phyloP scores from a whole-genome alignment of 805 yeast genomes.

The Candida sithepensis region DNA sequence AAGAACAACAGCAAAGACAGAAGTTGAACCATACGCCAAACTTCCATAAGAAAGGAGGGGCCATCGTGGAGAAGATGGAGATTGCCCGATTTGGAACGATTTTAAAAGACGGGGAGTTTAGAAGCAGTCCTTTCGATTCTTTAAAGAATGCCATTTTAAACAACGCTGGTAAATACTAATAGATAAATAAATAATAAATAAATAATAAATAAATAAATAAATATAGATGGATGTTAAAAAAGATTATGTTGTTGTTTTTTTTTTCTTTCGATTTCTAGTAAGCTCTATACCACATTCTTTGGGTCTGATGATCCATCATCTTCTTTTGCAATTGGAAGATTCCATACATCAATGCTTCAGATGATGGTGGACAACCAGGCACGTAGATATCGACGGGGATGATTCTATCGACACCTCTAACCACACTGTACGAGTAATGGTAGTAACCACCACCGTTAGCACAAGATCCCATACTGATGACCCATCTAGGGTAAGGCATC shows the following conservation, averaged over 20 bases:
- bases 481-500: slow-evolving; percentile 95
- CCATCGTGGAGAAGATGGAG: slow-evolving; percentile 54
- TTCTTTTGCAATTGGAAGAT: slow-evolving; percentile 85
- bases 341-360: slow-evolving; percentile 89
- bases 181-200: slow-evolving; percentile 6
- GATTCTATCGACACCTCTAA: slow-evolving; percentile 84
- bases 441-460: slow-evolving; percentile 94
- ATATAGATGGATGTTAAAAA: neutral
- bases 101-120: slow-evolving; percentile 50
- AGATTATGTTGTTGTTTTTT: no score
- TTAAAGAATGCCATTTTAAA: slow-evolving; percentile 54
- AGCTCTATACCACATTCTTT: slow-evolving; percentile 81
- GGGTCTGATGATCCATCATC: slow-evolving; percentile 77
- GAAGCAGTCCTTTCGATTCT: slow-evolving; percentile 61
- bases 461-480: slow-evolving; percentile 90
- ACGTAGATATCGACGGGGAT: slow-evolving; percentile 89
- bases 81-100: slow-evolving; percentile 55
- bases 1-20: slow-evolving; percentile 7
- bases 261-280: no score
- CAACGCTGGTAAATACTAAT: slow-evolving; percentile 17
- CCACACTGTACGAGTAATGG: slow-evolving; percentile 85
- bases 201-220: slow-evolving; percentile 7
- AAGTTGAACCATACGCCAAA: slow-evolving; percentile 35
- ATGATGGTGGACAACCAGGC: slow-evolving; percentile 91
- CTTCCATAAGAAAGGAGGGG: slow-evolving; percentile 40